Conservation (phyloP, 768 basidiomycete genomes). For the Podaxis rugospora region DNA sequence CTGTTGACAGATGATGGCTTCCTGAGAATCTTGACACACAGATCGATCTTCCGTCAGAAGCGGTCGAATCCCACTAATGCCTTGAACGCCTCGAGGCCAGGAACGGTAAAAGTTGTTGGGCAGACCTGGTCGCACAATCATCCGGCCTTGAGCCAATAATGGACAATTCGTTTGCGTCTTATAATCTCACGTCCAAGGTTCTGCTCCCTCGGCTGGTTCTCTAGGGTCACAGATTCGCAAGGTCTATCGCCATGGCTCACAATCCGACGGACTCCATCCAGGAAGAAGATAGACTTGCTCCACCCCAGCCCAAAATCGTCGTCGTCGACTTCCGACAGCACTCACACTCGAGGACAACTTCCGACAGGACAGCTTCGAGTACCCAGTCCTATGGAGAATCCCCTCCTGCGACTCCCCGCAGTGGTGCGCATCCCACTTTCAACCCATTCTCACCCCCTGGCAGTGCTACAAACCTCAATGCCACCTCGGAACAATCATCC, state of each 20-base stretch:
- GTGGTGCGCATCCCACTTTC: constrained; percentile 23
- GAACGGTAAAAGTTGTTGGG: constrained; percentile 26
- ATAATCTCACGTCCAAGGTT: constrained; percentile 23
- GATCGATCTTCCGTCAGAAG: constrained; percentile 13
- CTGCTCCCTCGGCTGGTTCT: constrained; percentile 15
- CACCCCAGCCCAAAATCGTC: constrained; percentile 29
- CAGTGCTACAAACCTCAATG: constrained; percentile 42
- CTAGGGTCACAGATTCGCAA: constrained; percentile 9
- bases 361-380: constrained; percentile 16
- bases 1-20: constrained; percentile 5
- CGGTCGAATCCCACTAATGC: constrained; percentile 21
- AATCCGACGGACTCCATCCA: neutral
- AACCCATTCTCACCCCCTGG: constrained; percentile 54
- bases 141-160: constrained; percentile 22
- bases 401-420: constrained; percentile 39
- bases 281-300: constrained; percentile 23
- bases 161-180: constrained; percentile 18
- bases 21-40: neutral
- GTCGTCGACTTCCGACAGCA: constrained; percentile 9
- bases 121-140: constrained; percentile 20
- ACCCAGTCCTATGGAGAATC: constrained; percentile 29
- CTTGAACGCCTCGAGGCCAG: constrained; percentile 23
- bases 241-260: neutral
- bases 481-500: constrained; percentile 24
- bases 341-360: constrained; percentile 31